Percentiles rank a stretch among this genome's conserved stretches.
Conservation (phyloP, 2,329 filamentous ascomycete genomes). For the Sporothrix inflata region DNA sequence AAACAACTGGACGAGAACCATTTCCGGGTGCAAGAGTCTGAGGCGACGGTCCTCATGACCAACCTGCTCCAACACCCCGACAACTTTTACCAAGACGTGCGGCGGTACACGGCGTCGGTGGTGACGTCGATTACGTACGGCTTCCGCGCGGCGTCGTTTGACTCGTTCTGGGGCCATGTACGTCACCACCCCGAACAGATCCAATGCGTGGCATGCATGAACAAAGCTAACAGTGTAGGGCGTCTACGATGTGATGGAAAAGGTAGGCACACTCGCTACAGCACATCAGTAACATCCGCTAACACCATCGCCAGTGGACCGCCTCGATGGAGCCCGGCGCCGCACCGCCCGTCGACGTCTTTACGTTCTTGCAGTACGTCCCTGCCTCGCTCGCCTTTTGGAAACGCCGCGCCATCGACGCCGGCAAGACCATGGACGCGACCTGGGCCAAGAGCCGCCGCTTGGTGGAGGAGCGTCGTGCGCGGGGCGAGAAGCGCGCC, state of each 20-base stretch:
- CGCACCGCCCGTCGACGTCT: neutral
- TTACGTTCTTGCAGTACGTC: neutral
- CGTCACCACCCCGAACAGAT: too few relatives aligned
- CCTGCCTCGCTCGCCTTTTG: neutral
- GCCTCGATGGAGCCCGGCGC: slow-evolving; percentile 1
- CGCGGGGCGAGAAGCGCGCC: neutral
- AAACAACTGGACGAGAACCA: slow-evolving; percentile 1
- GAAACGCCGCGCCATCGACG: neutral
- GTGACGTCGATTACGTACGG: slow-evolving; percentile 4
- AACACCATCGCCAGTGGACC: too few relatives aligned
- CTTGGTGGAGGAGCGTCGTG: neutral
- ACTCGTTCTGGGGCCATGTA: neutral
- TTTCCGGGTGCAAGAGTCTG: neutral
- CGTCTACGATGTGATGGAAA: neutral
- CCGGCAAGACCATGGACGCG: neutral
- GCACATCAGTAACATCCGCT: neutral
- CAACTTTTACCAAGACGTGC: neutral
- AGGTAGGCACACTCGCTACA: neutral
- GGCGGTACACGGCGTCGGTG: slow-evolving; percentile 7
- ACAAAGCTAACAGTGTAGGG: neutral
- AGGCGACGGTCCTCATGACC: neutral
- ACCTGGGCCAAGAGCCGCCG: neutral
- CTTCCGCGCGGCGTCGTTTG: neutral
- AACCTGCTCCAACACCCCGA: neutral
- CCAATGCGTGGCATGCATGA: too few relatives aligned